Conservation (phyloP, 1,139 yeast genomes). For the Yamadazyma atmosphaerica region DNA sequence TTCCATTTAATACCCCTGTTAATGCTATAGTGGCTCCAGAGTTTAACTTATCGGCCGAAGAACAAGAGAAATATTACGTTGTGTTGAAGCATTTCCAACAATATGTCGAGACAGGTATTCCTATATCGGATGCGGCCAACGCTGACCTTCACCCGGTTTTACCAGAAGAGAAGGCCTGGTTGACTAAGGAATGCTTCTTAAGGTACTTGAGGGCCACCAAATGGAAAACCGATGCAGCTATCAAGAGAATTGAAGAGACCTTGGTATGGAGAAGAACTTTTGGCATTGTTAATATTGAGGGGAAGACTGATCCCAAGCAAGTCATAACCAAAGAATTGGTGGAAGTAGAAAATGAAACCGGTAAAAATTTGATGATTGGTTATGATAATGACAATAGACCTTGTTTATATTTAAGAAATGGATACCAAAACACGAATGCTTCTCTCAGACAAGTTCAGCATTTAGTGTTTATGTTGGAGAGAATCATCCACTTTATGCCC, state of each 20-base stretch:
- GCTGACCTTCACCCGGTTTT: conserved; percentile 25
- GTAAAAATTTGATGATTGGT: conserved; percentile 87
- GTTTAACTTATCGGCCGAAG: conserved; percentile 28
- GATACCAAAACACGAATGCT: conserved; percentile 89
- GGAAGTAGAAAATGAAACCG: conserved; percentile 74
- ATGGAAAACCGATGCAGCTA: conserved; percentile 75
- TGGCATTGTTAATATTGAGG: conserved; percentile 68
- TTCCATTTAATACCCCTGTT: conserved; percentile 44
- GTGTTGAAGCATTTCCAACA: conserved; percentile 26
- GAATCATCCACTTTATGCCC: conserved; percentile 92
- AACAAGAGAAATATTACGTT: conserved; percentile 27
- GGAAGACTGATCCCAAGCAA: conserved; percentile 38
- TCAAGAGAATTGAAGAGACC: conserved; percentile 71
- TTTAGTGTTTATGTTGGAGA: conserved; percentile 85
- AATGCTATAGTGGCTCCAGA: conserved; percentile 34
- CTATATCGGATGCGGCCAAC: conserved; percentile 22
- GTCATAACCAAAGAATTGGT: conserved; percentile 63
- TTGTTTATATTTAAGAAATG: conserved; percentile 84
- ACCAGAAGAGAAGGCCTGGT: conserved; percentile 80
- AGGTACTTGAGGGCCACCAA: conserved; percentile 89
- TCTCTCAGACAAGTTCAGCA: conserved; percentile 89
- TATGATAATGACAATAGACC: conserved; percentile 89
- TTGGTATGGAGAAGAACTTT: conserved; percentile 90
- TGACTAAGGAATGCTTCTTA: conserved; percentile 83
- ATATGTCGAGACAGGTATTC: conserved; percentile 22